Conservation (phyloP, 805 yeast species). For the Isabelozyma heimii region DNA sequence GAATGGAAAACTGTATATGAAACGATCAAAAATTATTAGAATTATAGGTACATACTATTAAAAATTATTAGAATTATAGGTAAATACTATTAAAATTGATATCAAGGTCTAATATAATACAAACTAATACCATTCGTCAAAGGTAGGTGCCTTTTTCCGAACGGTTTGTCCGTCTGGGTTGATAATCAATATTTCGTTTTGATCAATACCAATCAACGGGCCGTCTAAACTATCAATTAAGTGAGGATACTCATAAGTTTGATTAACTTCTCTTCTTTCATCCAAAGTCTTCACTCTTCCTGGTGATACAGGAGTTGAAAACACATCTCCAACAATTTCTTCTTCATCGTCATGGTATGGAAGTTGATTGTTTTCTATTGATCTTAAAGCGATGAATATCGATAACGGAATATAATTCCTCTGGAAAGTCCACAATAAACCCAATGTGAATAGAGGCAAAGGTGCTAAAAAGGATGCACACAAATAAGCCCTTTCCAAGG, state of each 20-base stretch:
- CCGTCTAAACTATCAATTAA: slow-evolving; percentile 72
- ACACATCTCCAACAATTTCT: not conserved
- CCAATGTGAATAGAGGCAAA: slow-evolving; percentile 65
- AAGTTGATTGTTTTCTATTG: slow-evolving; percentile 53
- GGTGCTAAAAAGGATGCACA: slow-evolving; percentile 74
- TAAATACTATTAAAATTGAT: not conserved
- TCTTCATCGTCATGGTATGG: slow-evolving; percentile 20
- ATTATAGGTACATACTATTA: not conserved
- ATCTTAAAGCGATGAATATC: slow-evolving; percentile 81
- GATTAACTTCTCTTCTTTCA: slow-evolving; percentile 70
- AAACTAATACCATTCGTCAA: slow-evolving; percentile 11
- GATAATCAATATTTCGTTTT: slow-evolving; percentile 32
- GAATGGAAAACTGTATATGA: not conserved
- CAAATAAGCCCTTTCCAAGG: slow-evolving; percentile 74
- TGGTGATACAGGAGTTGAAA: slow-evolving; percentile 3
- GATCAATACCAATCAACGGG: slow-evolving; percentile 76
- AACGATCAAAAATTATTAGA: not conserved
- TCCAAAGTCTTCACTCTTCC: slow-evolving; percentile 57
- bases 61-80: not conserved
- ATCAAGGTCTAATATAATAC: not conserved
- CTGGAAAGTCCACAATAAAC: slow-evolving; percentile 77
- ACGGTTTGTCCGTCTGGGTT: slow-evolving; percentile 27
- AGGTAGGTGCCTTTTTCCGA: slow-evolving; percentile 13
- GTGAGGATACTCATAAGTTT: slow-evolving; percentile 76
- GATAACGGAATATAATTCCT: slow-evolving; percentile 77